These are phyloP conservation scores for Saccharomyces pastorianus DNA, from an alignment of 1,139 yeast genomes.

Conservation along the genomic window DNA sequence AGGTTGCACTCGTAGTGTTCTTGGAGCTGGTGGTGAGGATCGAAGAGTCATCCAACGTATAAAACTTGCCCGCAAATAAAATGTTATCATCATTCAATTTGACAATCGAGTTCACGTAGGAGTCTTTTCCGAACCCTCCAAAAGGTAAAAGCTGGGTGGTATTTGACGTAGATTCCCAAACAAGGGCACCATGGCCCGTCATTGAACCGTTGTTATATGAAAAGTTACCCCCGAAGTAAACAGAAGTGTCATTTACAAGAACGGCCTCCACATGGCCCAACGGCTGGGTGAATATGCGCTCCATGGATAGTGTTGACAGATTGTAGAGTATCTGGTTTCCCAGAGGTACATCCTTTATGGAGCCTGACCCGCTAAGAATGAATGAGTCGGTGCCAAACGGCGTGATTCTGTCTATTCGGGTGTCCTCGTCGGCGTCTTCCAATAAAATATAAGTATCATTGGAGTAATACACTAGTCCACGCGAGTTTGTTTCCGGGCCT, in stretches of 20 bases:
- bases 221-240: conserved; percentile 80
- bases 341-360: conserved; percentile 35
- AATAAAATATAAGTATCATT: conserved; percentile 23
- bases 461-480: conserved; percentile 25
- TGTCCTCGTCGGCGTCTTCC: conserved; percentile 17
- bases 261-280: conserved; percentile 44
- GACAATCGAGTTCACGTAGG: conserved; percentile 59
- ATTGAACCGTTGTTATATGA: conserved; percentile 35
- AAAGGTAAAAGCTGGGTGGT: conserved; percentile 51
- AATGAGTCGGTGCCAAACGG: conserved; percentile 31
- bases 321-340: conserved; percentile 51
- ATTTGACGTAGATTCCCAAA: conserved; percentile 48
- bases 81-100: conserved; percentile 43
- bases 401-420: conserved; percentile 25
- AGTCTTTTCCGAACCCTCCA: conserved; percentile 62
- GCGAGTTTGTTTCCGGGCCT: conserved; percentile 12
- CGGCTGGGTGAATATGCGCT: conserved; percentile 34
- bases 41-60: conserved; percentile 50
- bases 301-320: conserved; percentile 38
- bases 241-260: conserved; percentile 41
- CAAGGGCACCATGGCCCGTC: conserved; percentile 51
- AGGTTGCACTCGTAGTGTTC: conserved; percentile 29
- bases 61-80: conserved; percentile 73
- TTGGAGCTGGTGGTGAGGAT: conserved; percentile 32
- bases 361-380: conserved; percentile 38